A percentile compares a stretch with the other conserved stretches of the same genome.
phyloP scores from a whole-genome alignment of 2,329 filamentous ascomycete genomes.

The Penicillium sp. region DNA sequence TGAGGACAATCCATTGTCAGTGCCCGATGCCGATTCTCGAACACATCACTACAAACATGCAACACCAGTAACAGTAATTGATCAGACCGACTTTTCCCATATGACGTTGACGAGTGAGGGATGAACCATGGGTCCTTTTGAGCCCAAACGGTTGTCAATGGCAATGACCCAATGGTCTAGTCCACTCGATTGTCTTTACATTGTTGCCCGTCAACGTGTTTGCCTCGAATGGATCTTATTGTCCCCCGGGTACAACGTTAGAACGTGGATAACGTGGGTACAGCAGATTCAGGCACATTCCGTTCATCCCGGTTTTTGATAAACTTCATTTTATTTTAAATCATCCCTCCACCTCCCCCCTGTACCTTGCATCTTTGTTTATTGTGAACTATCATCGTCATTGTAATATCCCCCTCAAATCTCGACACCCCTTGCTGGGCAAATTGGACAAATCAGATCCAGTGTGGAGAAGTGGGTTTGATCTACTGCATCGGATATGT shows the following conservation, averaged over 20 bases:
- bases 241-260: not conserved
- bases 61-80: not conserved
- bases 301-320: not conserved
- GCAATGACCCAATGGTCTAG: too few species aligned
- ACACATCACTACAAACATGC: too few species aligned
- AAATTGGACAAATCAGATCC: slow-evolving; percentile 7
- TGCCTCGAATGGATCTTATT: not conserved
- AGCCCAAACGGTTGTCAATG: not conserved
- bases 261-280: not conserved
- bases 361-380: slow-evolving; percentile 8
- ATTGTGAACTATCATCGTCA: slow-evolving; percentile 2
- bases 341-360: not conserved
- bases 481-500: slow-evolving; percentile 21
- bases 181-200: too few species aligned
- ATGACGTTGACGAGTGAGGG: slow-evolving; percentile 3
- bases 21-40: too few species aligned
- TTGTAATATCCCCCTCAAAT: too few species aligned
- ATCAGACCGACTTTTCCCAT: slow-evolving; percentile 2
- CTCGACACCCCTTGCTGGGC: slow-evolving; percentile 4
- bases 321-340: not conserved
- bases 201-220: too few species aligned
- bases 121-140: slow-evolving; percentile 1
- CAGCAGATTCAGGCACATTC: slow-evolving; percentile 1
- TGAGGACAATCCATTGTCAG: too few species aligned
- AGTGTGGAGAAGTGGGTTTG: slow-evolving; percentile 13